Conservation (phyloP, 192 early-diverging fungal genomes). For the Funneliformis mosseae region DNA sequence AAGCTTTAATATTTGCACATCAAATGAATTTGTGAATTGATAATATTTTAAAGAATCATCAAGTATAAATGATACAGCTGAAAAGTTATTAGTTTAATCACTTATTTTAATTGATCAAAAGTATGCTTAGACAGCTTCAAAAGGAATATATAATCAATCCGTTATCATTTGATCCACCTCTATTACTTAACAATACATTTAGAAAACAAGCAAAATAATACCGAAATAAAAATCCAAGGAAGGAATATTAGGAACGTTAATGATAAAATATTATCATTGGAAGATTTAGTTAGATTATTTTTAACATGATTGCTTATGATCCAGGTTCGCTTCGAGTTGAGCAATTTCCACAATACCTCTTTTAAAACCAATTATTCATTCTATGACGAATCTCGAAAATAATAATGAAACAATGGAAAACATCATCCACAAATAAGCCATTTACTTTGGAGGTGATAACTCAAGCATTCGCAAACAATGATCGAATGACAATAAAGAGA, state of each 20-base stretch:
- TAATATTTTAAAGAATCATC: no score
- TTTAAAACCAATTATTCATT: constrained; percentile 36
- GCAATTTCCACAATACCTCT: constrained; percentile 53
- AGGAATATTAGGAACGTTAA: constrained; percentile 26
- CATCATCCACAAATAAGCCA: not conserved
- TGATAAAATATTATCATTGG: constrained; percentile 46
- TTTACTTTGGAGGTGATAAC: not conserved
- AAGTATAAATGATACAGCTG: constrained; percentile 29
- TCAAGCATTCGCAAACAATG: constrained; percentile 50
- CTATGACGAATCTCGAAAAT: not conserved
- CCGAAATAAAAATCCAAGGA: not conserved
- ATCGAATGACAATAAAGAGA: constrained; percentile 56
- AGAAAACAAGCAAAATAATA: constrained; percentile 22
- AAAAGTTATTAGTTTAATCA: no score
- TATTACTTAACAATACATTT: constrained; percentile 32
- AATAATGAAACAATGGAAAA: not conserved
- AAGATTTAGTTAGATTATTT: constrained; percentile 58
- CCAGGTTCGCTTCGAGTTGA: constrained; percentile 56
- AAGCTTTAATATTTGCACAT: constrained; percentile 44
- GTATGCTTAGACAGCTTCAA: no score
- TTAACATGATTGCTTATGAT: constrained; percentile 63
- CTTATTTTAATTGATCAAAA: no score
- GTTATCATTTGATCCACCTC: not conserved
- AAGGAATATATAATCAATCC: not conserved
- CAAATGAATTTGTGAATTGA: no score